phyloP scores from a whole-genome alignment of 345 rosid species.

The Pistacia atlantica region DNA sequence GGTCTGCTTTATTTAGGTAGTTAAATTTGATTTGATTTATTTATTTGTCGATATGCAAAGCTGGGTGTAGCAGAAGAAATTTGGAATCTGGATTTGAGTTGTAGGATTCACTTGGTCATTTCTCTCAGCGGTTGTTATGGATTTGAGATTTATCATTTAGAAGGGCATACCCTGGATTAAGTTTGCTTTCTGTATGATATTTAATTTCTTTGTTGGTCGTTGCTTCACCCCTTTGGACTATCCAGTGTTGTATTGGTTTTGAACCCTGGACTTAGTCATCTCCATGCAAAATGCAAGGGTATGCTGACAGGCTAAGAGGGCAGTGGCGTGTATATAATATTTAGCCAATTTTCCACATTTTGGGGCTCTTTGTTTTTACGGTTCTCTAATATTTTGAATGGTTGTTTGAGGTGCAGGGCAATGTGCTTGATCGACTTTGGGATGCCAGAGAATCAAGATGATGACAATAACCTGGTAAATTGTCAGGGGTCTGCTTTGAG shows the following conservation, averaged over 20 bases:
- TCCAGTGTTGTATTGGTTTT: background rate
- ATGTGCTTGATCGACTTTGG: slow-evolving; percentile 74
- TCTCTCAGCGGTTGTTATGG: background rate
- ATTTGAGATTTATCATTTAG: background rate
- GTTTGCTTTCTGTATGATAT: background rate
- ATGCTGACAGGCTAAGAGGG: background rate
- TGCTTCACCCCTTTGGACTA: background rate
- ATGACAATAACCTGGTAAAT: slow-evolving; percentile 48
- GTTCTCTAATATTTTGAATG: slow-evolving; percentile 15
- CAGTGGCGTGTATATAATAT: background rate
- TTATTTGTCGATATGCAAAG: background rate
- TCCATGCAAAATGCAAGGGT: background rate
- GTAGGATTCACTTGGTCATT: background rate
- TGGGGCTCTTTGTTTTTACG: background rate
- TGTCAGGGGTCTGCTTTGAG: slow-evolving; percentile 42
- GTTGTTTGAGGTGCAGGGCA: slow-evolving; percentile 57
- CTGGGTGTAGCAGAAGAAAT: background rate
- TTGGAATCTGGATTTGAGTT: background rate
- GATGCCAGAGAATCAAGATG: slow-evolving; percentile 62
- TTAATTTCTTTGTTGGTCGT: background rate
- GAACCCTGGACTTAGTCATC: background rate
- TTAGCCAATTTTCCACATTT: background rate
- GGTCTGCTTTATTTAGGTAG: background rate
- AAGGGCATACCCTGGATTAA: background rate
- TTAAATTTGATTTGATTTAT: background rate